Evolutionary conservation across 1,139 yeast genomes (phyloP).

Genomic region (Lodderomyces theae): DNA sequence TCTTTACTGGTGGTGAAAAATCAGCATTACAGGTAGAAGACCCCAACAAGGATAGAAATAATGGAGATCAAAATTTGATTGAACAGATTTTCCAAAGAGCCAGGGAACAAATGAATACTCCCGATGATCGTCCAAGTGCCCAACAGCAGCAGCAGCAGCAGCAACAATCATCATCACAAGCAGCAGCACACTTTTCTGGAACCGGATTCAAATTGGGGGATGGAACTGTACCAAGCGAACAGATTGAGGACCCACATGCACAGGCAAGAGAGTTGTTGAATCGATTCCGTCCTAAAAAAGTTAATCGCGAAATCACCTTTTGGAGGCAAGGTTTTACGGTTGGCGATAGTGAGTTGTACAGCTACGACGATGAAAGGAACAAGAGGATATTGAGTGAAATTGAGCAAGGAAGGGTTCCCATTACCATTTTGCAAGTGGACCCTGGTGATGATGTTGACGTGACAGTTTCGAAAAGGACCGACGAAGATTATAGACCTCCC

Average conservation of each 20-base stretch:
- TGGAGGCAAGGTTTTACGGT: slow-evolving; percentile 97
- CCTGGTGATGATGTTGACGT: slow-evolving; percentile 97
- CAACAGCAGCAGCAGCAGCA: slow-evolving; percentile 14
- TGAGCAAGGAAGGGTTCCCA: slow-evolving; percentile 92
- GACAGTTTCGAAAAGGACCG: slow-evolving; percentile 73
- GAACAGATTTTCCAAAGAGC: slow-evolving; percentile 48
- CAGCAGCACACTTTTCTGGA: slow-evolving; percentile 48
- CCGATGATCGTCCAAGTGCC: slow-evolving; percentile 46
- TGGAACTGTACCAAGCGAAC: slow-evolving; percentile 47
- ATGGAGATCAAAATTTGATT: slow-evolving; percentile 41
- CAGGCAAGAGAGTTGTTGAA: slow-evolving; percentile 8
- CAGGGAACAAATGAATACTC: slow-evolving; percentile 40
- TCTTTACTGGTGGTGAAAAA: slow-evolving; percentile 95
- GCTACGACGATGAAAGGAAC: slow-evolving; percentile 90
- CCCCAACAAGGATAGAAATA: slow-evolving; percentile 55
- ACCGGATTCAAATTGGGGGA: slow-evolving; percentile 80
- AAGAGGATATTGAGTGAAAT: slow-evolving; percentile 73
- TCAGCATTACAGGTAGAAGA: slow-evolving; percentile 93
- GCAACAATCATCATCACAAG: no score
- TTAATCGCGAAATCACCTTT: slow-evolving; percentile 75
- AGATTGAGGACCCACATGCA: slow-evolving; percentile 30
- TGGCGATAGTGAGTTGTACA: slow-evolving; percentile 80
- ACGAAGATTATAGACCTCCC: slow-evolving; percentile 78
- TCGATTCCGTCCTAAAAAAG: slow-evolving; percentile 43
- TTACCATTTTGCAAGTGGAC: slow-evolving; percentile 74